Base-by-base conservation (phyloP, 148 eudicot genomes). In the Talinum fruticosum region DNA sequence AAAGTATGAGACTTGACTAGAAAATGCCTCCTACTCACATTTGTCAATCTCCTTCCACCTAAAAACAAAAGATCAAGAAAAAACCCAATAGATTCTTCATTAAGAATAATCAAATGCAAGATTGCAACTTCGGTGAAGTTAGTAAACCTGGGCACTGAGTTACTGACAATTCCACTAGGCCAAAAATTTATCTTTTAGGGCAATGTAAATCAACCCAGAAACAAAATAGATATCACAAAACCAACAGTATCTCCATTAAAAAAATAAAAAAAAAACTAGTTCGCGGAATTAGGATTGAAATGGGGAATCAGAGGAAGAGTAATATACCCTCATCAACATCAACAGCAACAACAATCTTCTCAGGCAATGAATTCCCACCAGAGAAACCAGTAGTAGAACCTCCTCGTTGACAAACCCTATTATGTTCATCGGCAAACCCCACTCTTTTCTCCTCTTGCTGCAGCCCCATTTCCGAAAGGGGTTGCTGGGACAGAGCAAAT, bases 271-370 rank as follows among this genome's bases (percentile, higher is more conserved):
- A 24, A 4, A 35, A 47, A 67, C 21, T 23, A 2, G 49, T 10
- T 8, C 45, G 76, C 70, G 8, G 2, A 69, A 76, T 24, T 8
- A 32, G 53, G 26, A 71, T 1, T 53, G n/a, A 51, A 78, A 0
- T 2, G 41, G 65, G 12, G 13, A 59, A 37, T 29, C 7, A 30
- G 32, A 37, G 13, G 6, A 14, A 24, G 32, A 59, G n/a, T n/a
- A 35, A 67, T 28, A 47, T 88, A 93, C 97, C 97, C 84, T 93
- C 97, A 79, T 93, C 97, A 72, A 93, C 92, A 79, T 93, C 97
- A 83, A 93, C 97, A 74, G 97, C 97, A 75, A 93, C 89, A 45
- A 77, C 85, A 64, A 90, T 24, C 73, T 88, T 88, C 68, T 85
- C 87, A 74, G 79, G 86, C 67, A 77, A 81, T 29, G 83, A 72